Percentiles rank a stretch among this genome's conserved stretches.
These are phyloP conservation scores for Blastocystis sp. DNA, from an alignment of 352 stramenopile genomes.

Conservation along the genomic window DNA sequence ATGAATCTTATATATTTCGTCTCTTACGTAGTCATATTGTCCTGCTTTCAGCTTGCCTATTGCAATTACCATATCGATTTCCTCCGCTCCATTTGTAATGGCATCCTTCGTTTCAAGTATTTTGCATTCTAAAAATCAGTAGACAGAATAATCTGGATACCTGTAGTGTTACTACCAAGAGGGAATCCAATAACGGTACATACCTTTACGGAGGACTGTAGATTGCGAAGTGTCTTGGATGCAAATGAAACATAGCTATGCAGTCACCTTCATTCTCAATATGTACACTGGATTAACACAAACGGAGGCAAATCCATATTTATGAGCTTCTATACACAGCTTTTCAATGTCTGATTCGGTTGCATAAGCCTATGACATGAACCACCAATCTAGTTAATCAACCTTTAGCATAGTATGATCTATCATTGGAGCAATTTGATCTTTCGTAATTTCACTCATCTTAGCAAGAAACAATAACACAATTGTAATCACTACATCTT, in stretches of 20 bases:
- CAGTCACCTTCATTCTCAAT: not conserved
- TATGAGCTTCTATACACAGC: slow-evolving; percentile 72
- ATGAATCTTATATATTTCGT: slow-evolving; percentile 71
- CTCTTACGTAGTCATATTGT: slow-evolving; percentile 73
- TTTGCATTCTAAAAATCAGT: slow-evolving; percentile 67
- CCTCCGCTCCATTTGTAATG: slow-evolving; percentile 72
- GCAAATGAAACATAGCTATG: not conserved
- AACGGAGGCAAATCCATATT: slow-evolving; percentile 73
- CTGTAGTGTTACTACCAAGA: slow-evolving; percentile 69
- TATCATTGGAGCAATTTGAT: slow-evolving; percentile 67
- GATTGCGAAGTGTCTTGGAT: slow-evolving; percentile 61
- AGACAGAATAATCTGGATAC: not conserved
- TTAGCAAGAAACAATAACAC: not conserved
- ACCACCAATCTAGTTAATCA: not conserved
- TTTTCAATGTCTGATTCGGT: slow-evolving; percentile 70
- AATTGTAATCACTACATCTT: not conserved
- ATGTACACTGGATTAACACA: slow-evolving; percentile 76
- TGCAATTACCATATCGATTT: slow-evolving; percentile 81
- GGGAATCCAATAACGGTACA: slow-evolving; percentile 77
- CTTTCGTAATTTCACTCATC: not conserved
- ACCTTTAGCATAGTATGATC: slow-evolving; percentile 78
- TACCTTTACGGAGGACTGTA: slow-evolving; percentile 70
- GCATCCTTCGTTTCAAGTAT: slow-evolving; percentile 72
- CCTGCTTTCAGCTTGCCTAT: slow-evolving; percentile 70
- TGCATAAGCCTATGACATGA: slow-evolving; percentile 68